A percentile compares a stretch with the other conserved stretches of the same genome.
Conservation (phyloP, 805 yeast genomes). For the Scheffersomyces stipitis region DNA sequence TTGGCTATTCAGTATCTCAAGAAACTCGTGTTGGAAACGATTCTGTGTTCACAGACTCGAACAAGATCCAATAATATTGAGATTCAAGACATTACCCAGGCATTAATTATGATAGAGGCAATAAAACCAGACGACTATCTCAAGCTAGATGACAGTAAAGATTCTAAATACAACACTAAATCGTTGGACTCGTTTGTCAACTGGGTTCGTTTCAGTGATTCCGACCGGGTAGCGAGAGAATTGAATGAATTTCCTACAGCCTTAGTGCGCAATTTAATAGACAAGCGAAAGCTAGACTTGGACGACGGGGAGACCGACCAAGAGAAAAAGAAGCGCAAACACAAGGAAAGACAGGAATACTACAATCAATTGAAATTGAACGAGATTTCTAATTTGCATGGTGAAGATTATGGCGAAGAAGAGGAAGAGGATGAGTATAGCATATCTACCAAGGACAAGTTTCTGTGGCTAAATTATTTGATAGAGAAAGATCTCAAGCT, state of each 20-base stretch:
- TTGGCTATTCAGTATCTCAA: conserved; percentile 64
- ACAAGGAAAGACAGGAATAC: conserved; percentile 39
- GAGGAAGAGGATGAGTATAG: conserved; percentile 24
- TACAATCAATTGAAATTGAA: conserved; percentile 36
- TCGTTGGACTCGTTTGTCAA: conserved; percentile 36
- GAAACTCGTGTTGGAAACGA: conserved; percentile 51
- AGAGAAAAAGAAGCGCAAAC: conserved; percentile 31
- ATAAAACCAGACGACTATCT: conserved; percentile 57
- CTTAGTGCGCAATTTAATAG: conserved; percentile 33
- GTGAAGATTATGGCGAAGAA: conserved; percentile 12
- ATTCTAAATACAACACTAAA: conserved; percentile 30
- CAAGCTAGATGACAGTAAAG: conserved; percentile 42
- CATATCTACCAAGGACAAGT: conserved; percentile 21
- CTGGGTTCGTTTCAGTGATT: conserved; percentile 35
- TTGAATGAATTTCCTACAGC: conserved; percentile 31
- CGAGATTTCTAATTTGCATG: conserved; percentile 13
- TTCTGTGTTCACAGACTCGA: conserved; percentile 46
- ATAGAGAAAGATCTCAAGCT: conserved; percentile 33
- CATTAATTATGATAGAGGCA: conserved; percentile 62
- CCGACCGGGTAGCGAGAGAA: conserved; percentile 17
- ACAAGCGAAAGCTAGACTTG: conserved; percentile 37
- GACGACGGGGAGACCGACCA: conserved; percentile 34
- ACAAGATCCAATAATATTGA: conserved; percentile 41
- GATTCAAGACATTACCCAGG: conserved; percentile 70
- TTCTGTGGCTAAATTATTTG: conserved; percentile 39